Percentiles rank a stretch among this genome's conserved stretches.
phyloP scores from a whole-genome alignment of 176 grass and related monocot genomes.

The Zoysia pacifica region DNA sequence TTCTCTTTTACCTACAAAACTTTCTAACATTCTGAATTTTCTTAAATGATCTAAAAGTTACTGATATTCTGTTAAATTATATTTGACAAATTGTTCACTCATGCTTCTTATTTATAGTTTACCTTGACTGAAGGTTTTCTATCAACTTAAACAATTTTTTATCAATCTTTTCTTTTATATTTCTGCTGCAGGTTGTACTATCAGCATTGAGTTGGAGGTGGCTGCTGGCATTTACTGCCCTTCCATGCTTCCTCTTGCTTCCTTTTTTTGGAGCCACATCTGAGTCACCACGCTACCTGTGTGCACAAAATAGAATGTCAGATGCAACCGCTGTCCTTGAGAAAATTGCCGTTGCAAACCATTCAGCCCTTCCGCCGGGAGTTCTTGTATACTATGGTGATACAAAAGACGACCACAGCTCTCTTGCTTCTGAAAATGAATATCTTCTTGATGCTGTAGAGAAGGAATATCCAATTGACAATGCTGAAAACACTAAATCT shows the following conservation, averaged over 20 bases:
- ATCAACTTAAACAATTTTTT: background rate
- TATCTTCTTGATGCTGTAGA: constrained; percentile 38
- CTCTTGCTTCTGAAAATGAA: constrained; percentile 43
- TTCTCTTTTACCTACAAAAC: background rate
- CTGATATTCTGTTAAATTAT: background rate
- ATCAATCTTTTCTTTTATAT: background rate
- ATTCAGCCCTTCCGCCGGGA: constrained; percentile 65
- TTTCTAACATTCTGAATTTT: background rate
- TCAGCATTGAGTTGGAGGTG: constrained; percentile 72
- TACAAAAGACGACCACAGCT: constrained; percentile 28
- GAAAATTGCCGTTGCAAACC: constrained; percentile 63
- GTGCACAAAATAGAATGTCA: constrained; percentile 54
- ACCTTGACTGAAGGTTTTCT: background rate
- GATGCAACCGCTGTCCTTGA: constrained; percentile 63
- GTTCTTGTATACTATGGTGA: constrained; percentile 45
- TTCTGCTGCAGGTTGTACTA: constrained; percentile 49
- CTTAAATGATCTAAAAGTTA: background rate
- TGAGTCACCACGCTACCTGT: constrained; percentile 83
- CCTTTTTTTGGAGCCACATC: constrained; percentile 57
- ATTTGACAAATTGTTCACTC: background rate
- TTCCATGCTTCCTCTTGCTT: constrained; percentile 78
- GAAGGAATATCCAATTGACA: constrained; percentile 28
- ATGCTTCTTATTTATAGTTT: background rate
- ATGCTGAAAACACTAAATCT: constrained; percentile 35
- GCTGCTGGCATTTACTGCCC: constrained; percentile 60